Evolutionary conservation across 1,139 yeast species (phyloP), one percentile per base, ranked within the genome.

Genomic region (Wickerhamomyces sp.): DNA sequence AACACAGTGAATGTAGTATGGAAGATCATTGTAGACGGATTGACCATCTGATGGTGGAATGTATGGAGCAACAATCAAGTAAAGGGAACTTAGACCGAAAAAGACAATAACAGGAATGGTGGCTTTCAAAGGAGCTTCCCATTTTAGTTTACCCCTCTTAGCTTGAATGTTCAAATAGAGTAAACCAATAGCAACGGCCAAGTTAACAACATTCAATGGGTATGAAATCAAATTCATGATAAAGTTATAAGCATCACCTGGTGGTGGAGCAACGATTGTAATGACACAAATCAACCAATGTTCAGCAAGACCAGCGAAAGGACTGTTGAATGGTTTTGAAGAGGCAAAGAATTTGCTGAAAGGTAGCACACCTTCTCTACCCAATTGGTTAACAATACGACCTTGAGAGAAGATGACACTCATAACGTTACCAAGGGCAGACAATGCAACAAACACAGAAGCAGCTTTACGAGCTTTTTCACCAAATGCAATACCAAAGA

Each of bases 1-100:
- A 33, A 84, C 94, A 52, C 89, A 79, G 57, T 84, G 94, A 38
- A 81, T 70, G 70, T 77, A 86, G 64, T 84, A 86, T 26, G 93
- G 95, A 50, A 83, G 63, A 37, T 57, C 51, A 30, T 74, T 62
- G 68, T 83, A 85, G 39, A 81, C 88, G 32, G 68, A 66, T 61
- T 81, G 83, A 23, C 81, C 84, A 26, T 54, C 64, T 23, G 68
- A 55, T 34, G 94, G 95, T 27, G 93, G 89, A 44, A 86, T 70
- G 56, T 82, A 85, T 36, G 95, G 95, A 30, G 94, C 91, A 39
- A 74, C 73, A 38, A 84, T 71, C 54, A 86, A 66, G 55, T 84
- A 86, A 19, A 81, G 51, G 15, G 88, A 82, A 8, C 88, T 70
- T 37, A 84, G 60, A 38, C 74, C 69, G 61, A 85, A 85, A 62